phyloP scores from a whole-genome alignment of 1,284 basidiomycete genomes.

The Trametes versicolor region DNA sequence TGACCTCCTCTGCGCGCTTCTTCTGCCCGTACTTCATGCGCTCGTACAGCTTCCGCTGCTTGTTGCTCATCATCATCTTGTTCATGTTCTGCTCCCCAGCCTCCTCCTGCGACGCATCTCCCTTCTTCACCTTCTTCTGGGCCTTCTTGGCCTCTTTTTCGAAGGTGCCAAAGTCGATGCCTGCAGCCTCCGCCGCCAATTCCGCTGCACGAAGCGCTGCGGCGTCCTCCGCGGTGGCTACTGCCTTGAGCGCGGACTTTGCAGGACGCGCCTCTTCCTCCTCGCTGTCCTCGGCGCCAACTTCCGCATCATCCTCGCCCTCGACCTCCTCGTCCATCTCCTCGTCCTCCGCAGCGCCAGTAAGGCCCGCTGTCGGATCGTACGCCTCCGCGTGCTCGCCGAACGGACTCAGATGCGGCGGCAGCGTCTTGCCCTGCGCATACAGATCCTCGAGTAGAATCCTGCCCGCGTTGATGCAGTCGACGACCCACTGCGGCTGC shows the following conservation, averaged over 20 bases:
- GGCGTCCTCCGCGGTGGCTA: conserved; percentile 66
- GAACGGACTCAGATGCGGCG: conserved; percentile 97
- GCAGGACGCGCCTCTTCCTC: conserved; percentile 52
- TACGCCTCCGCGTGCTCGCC: conserved; percentile 86
- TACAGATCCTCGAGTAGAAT: conserved; percentile 91
- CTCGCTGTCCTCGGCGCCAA: conserved; percentile 46
- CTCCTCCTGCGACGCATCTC: conserved; percentile 45
- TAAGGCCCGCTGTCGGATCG: conserved; percentile 60
- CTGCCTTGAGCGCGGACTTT: conserved; percentile 60
- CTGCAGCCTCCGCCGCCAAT: conserved; percentile 92
- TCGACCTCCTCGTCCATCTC: conserved; percentile 45
- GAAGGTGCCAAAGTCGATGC: conserved; percentile 86
- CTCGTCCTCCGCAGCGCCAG: conserved; percentile 50
- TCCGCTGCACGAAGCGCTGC: conserved; percentile 89
- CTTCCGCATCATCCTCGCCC: conserved; percentile 48
- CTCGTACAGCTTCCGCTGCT: conserved; percentile 95
- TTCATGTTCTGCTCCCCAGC: conserved; percentile 89
- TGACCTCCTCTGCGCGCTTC: conserved; percentile 85
- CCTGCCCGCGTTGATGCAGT: conserved; percentile 91
- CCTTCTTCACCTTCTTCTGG: conserved; percentile 60
- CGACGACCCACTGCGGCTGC: conserved; percentile 98
- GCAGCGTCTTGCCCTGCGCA: conserved; percentile 87
- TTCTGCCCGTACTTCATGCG: conserved; percentile 92
- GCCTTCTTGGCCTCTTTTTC: conserved; percentile 82
- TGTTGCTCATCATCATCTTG: conserved; percentile 99